These are phyloP conservation scores for Umbelopsis vinacea DNA, from an alignment of 192 early-diverging fungal genomes.

Conservation along the genomic window DNA sequence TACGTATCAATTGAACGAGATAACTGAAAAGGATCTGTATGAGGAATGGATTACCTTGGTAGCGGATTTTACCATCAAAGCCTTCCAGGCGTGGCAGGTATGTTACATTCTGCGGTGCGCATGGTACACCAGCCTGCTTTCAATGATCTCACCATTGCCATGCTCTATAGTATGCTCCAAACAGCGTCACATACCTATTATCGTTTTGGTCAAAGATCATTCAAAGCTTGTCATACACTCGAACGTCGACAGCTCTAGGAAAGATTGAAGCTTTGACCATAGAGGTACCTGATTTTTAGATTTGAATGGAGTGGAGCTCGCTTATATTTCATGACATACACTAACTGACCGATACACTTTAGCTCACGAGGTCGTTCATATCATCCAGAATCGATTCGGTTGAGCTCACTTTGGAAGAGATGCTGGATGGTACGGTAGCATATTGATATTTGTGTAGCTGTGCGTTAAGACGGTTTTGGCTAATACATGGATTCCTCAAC, in stretches of 20 bases:
- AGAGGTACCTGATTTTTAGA: constrained; percentile 41
- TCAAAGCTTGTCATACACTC: constrained; percentile 52
- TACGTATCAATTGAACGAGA: constrained; percentile 79
- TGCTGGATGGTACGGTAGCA: constrained; percentile 52
- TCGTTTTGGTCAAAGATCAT: constrained; percentile 89
- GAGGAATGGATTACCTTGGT: constrained; percentile 67
- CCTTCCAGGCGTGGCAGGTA: constrained; percentile 69
- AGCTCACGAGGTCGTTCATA: constrained; percentile 56
- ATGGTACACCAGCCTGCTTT: too few species aligned
- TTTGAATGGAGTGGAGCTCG: constrained; percentile 32
- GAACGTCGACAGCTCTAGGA: constrained; percentile 44
- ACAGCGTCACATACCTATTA: constrained; percentile 75
- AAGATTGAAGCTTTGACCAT: constrained; percentile 56
- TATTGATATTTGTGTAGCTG: not conserved
- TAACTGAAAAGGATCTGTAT: constrained; percentile 75
- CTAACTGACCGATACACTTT: constrained; percentile 27
- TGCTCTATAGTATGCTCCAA: constrained; percentile 62
- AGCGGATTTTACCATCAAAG: constrained; percentile 66
- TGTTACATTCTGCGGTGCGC: not conserved
- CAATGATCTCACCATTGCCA: too few species aligned
- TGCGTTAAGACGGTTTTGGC: not conserved
- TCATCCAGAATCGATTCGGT: constrained; percentile 58
- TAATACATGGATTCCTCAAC: not conserved
- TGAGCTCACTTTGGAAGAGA: constrained; percentile 51
- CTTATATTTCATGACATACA: constrained; percentile 23